Base-by-base conservation (phyloP, 257 asterid species). In the Petunia axillaris region DNA sequence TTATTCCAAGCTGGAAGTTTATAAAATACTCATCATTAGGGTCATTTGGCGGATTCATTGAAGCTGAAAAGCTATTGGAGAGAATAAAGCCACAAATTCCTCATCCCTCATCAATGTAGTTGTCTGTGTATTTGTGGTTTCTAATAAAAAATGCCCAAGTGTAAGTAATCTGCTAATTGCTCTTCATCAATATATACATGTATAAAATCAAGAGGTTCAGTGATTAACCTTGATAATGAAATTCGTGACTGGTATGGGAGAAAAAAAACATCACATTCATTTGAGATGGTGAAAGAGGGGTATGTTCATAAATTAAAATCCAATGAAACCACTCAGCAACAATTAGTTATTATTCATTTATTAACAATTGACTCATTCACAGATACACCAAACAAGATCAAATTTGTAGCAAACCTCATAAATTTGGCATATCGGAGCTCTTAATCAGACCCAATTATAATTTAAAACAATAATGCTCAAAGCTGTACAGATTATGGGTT, bases 31-130 rank as follows among this genome's bases (percentile, higher is more conserved):
- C 79, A 68, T 90, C 99, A 41, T 85, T 93, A 81, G 97, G 99
- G 71, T 93, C 95, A 36, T 77, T 95, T 79, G 95, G 97, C 75
- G 98, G 97, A 85, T 95, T 92, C 75, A 88, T 92, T 41, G 95
- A 93, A 84, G 99, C 92, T 63, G 92, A 84, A 80, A 89, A 91
- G 82, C 75, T 93, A 85, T 81, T 95, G 92, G 90, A 85, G 86
- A 92, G 86, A 87, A 81, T 95, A 83, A 91, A 86, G 83, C 98
- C 96, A 64, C 54, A 15, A n/a, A 80, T 87, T 59, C 58, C 87
- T 75, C 81, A 83, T 64, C 70, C 82, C 59, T 84, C 82, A 7
- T 76, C 71, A 76, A 6, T 52, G 81, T 83, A 80, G 63, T 4
- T 39, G 67, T 50, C 0, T 50, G 8, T 73, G 25, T 2, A 35